These are phyloP conservation scores for Adansonia digitata DNA, from an alignment of 345 rosid genomes.

Conservation along the genomic window DNA sequence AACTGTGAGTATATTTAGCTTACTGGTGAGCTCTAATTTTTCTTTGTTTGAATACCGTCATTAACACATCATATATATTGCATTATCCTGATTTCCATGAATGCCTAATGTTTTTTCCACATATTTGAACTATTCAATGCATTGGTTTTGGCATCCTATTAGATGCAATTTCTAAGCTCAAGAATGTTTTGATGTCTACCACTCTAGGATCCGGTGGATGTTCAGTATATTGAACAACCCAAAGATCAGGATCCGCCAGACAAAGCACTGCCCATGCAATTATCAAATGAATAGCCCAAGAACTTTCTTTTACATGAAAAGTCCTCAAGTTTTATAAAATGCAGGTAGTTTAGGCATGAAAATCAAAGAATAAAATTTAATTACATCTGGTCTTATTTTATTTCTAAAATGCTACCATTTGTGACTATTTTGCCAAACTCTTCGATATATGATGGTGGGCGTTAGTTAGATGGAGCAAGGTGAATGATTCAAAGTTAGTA, in stretches of 20 bases:
- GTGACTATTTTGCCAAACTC: background rate
- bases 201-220: background rate
- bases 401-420: background rate
- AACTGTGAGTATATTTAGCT: constrained; percentile 56
- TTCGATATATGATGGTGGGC: background rate
- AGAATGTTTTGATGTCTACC: background rate
- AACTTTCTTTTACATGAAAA: background rate
- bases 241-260: background rate
- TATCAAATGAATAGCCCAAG: background rate
- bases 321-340: background rate
- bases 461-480: constrained; percentile 6
- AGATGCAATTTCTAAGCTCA: background rate
- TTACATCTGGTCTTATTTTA: background rate
- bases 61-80: background rate
- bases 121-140: background rate
- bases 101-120: background rate
- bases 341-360: constrained; percentile 7
- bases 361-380: background rate
- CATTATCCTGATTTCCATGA: background rate
- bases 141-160: background rate
- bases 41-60: background rate
- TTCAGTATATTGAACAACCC: background rate
- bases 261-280: background rate
- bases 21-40: background rate
- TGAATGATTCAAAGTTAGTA: constrained; percentile 2